Evolutionary conservation across 805 yeast genomes (phyloP), one percentile per base, ranked within the genome.

Genomic region (Lipomyces yamadae): DNA sequence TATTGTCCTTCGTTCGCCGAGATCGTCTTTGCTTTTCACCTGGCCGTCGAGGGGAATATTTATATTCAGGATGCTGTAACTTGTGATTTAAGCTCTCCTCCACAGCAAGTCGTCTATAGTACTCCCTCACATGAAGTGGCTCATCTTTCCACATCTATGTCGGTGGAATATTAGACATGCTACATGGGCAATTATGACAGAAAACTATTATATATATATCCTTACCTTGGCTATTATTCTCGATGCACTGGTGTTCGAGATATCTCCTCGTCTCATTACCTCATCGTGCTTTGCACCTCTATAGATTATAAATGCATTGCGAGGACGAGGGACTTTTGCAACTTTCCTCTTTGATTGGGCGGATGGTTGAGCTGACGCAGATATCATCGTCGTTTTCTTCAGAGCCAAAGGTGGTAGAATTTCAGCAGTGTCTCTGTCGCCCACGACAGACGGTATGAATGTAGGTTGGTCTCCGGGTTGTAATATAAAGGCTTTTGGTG

Each of bases 241-340:
- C 11, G 68, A 65, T n/a, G 65, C 63, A 11, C 18, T 48, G 11
- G 68, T 54, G 29, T 65, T 65, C 18, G 64, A 56, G n/a, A 63
- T 57, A 35, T 64, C 67, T n/a, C 55, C 56, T 11, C 58, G 29
- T 29, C 45, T 64, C 62, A 64, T 65, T 5, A 63, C 67, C 32
- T 57, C 68, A 15, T 63, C 53, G 32, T 62, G 66, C 42, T 65
- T 65, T 48, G 18, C 37, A 32, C 58, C 60, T 15, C 68, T 65
- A 58, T 65, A 65, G 11, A 65, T 65, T 24, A 65, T 65, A 34
- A 65, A 65, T 18, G 68, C 68, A 29, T 65, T 65, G 13, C 68
- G 55, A 3, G 68, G 68, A 7, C 68, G 60, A n/a, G 68, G 63
- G 30, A 65, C 60, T 30, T 65, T 65, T 13, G 24, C 53, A n/a